phyloP scores from a whole-genome alignment of 345 rosid genomes.

The Citrus trifoliata region DNA sequence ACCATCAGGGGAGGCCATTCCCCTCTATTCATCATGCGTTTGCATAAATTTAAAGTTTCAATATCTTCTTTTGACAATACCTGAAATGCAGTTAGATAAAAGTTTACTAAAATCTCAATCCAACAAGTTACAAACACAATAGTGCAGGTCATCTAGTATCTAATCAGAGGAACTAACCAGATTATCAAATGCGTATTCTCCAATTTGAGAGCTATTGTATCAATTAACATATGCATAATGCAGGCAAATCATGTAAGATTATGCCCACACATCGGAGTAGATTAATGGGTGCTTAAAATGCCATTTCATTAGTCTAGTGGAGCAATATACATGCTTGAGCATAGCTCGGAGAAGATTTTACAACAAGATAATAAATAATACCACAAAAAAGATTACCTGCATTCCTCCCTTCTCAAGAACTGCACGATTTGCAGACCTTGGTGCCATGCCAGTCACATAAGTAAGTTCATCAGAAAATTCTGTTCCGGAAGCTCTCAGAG shows the following conservation, averaged over 20 bases:
- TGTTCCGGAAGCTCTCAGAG: constrained; percentile 62
- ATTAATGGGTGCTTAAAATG: background rate
- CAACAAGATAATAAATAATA: too few relatives aligned
- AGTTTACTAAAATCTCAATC: background rate
- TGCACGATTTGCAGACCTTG: constrained; percentile 62
- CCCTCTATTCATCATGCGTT: constrained; percentile 73
- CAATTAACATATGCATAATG: background rate
- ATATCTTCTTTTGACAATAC: constrained; percentile 69
- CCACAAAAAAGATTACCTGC: constrained; percentile 53
- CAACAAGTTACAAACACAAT: background rate
- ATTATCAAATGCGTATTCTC: background rate
- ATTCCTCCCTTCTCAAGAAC: constrained; percentile 77
- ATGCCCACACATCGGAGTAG: background rate
- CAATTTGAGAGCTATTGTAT: background rate
- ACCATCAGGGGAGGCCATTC: constrained; percentile 90
- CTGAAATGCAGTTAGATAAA: constrained; percentile 33
- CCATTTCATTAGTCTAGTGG: background rate
- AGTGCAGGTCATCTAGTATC: background rate
- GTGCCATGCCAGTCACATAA: constrained; percentile 66
- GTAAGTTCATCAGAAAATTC: constrained; percentile 64
- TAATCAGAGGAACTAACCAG: background rate
- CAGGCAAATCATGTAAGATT: background rate
- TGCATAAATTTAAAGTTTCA: constrained; percentile 72
- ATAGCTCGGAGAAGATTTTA: background rate
- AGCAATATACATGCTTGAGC: background rate